Percentiles rank a stretch among this genome's conserved stretches.
Conservation (phyloP, 2,329 filamentous ascomycete genomes). For the Saccharata proteae region DNA sequence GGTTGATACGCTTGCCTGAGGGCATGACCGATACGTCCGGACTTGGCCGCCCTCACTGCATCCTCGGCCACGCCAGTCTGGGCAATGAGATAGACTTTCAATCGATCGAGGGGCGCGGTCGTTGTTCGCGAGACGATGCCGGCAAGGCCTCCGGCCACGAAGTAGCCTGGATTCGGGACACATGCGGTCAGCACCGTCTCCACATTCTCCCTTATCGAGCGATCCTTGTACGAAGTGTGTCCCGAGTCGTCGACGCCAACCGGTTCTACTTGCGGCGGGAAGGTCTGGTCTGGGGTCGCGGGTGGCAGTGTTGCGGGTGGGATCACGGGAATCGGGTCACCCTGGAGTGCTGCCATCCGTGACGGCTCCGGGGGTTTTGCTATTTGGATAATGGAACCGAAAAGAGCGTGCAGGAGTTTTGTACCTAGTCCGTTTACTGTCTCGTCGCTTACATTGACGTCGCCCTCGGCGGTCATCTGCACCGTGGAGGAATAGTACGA, state of each 20-base stretch:
- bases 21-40: conserved; percentile 54
- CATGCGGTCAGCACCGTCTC: conserved; percentile 42
- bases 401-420: conserved; percentile 60
- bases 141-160: conserved; percentile 86
- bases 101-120: conserved; percentile 87
- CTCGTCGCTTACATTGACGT: conserved; percentile 84
- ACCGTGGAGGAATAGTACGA: conserved; percentile 87
- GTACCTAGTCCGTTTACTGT: conserved; percentile 91
- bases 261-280: conserved; percentile 15
- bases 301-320: conserved; percentile 15
- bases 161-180: conserved; percentile 89
- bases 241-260: conserved; percentile 11
- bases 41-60: conserved; percentile 54
- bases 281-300: conserved; percentile 16
- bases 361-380: conserved; percentile 36
- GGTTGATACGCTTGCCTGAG: conserved; percentile 55
- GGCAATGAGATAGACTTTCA: conserved; percentile 95
- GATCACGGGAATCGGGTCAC: conserved; percentile 12
- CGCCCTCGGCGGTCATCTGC: conserved; percentile 84
- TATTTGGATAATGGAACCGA: conserved; percentile 63
- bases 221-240: conserved; percentile 18
- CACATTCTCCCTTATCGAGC: conserved; percentile 20
- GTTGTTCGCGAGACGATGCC: conserved; percentile 91
- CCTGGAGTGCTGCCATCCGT: conserved; percentile 6
- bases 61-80: conserved; percentile 57